Evolutionary conservation across 192 early-diverging fungal genomes (phyloP).

Genomic region (Podila epigama): DNA sequence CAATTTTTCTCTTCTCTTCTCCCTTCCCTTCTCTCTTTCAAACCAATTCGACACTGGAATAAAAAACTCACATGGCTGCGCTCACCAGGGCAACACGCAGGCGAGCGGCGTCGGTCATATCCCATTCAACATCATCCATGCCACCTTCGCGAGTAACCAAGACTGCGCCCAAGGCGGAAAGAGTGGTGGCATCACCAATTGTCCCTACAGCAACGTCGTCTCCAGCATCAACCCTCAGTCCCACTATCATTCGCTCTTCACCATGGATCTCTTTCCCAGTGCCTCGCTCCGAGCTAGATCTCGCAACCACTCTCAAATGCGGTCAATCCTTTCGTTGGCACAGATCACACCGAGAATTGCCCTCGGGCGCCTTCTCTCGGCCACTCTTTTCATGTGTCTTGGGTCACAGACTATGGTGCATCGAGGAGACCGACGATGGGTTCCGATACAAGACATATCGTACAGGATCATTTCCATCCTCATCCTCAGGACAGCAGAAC

Average conservation of each 20-base stretch:
- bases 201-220: neutral
- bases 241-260: constrained; percentile 2
- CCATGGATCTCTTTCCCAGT: constrained; percentile 30
- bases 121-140: neutral
- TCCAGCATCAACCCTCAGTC: neutral
- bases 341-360: constrained; percentile 58
- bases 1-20: neutral
- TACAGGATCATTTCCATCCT: constrained; percentile 25
- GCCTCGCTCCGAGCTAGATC: constrained; percentile 70
- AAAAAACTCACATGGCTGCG: too few species aligned
- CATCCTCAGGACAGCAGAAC: neutral
- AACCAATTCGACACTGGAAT: constrained; percentile 7
- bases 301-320: constrained; percentile 82
- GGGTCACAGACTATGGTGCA: constrained; percentile 24
- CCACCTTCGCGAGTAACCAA: neutral
- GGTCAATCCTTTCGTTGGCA: constrained; percentile 94
- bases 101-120: constrained; percentile 6
- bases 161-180: neutral
- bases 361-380: constrained; percentile 64
- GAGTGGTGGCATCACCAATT: too few species aligned
- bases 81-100: constrained; percentile 33
- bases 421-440: constrained; percentile 32
- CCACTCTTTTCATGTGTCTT: constrained; percentile 31
- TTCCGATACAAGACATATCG: constrained; percentile 54
- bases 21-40: neutral